Evolutionary conservation across 2,329 filamentous ascomycete species (phyloP).

Genomic region (Claviceps pazoutovae): DNA sequence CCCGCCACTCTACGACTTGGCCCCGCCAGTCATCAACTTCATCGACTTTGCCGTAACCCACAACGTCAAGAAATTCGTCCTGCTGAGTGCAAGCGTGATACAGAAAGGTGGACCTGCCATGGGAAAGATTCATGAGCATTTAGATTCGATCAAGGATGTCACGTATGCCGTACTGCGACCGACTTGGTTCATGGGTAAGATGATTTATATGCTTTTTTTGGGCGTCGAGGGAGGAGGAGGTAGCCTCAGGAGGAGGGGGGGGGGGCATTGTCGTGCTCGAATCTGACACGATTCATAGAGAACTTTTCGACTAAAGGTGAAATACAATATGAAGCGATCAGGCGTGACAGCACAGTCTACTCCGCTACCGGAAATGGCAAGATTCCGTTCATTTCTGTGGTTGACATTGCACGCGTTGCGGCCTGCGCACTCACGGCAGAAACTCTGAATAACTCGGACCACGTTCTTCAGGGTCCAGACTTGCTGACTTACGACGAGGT

Average conservation of each 20-base stretch:
- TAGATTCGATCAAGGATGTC: neutral
- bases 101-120: conserved; percentile 1
- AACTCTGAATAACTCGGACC: neutral
- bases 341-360: neutral
- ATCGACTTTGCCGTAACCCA: neutral
- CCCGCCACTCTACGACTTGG: neutral
- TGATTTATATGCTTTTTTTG: neutral
- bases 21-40: neutral
- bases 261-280: neutral
- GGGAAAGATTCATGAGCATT: neutral
- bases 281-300: neutral
- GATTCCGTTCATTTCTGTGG: neutral
- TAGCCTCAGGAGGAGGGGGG: neutral
- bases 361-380: neutral
- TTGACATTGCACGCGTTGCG: conserved; percentile 1
- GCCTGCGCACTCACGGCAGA: neutral
- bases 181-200: conserved; percentile 1
- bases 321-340: neutral
- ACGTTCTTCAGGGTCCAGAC: neutral
- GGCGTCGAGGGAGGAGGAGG: neutral
- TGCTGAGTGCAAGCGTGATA: conserved; percentile 1
- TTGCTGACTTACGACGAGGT: neutral
- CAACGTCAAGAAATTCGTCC: neutral
- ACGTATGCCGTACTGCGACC: neutral
- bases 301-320: neutral